Conservation (phyloP, 2,329 filamentous ascomycete species). For the Arthrobotrys musiformis region DNA sequence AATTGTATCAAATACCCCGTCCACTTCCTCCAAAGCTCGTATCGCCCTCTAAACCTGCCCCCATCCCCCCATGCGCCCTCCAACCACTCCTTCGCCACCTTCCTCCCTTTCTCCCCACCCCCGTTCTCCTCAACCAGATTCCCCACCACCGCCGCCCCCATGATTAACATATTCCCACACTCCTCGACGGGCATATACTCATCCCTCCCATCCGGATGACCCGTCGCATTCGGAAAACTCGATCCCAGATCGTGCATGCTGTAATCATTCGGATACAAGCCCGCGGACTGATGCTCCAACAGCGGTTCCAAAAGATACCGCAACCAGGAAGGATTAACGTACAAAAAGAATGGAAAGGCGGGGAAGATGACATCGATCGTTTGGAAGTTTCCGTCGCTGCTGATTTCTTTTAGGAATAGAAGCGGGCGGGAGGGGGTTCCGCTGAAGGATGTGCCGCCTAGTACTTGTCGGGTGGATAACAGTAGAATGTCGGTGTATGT, state of each 20-base stretch:
- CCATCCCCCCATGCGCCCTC: slow-evolving; percentile 71
- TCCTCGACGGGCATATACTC: slow-evolving; percentile 82
- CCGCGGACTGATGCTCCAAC: slow-evolving; percentile 82
- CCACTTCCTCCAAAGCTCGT: slow-evolving; percentile 79
- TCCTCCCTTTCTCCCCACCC: slow-evolving; percentile 49
- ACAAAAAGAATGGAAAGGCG: slow-evolving; percentile 85
- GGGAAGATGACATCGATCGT: slow-evolving; percentile 91
- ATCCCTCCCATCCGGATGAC: slow-evolving; percentile 75
- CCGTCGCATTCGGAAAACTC: slow-evolving; percentile 80
- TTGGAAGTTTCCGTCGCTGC: slow-evolving; percentile 84
- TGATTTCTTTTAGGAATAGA: slow-evolving; percentile 86
- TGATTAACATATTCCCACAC: slow-evolving; percentile 84
- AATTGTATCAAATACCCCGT: slow-evolving; percentile 80
- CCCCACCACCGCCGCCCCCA: slow-evolving; percentile 72
- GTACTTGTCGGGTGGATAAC: slow-evolving; percentile 80
- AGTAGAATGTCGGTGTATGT: slow-evolving; percentile 82
- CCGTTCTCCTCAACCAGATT: slow-evolving; percentile 42
- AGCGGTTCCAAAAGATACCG: slow-evolving; percentile 82
- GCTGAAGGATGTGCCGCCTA: slow-evolving; percentile 80
- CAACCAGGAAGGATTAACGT: slow-evolving; percentile 83
- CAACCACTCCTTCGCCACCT: slow-evolving; percentile 64
- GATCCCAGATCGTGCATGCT: slow-evolving; percentile 80
- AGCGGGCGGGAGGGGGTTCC: slow-evolving; percentile 77
- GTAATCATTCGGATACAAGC: slow-evolving; percentile 80
- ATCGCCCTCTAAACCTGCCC: slow-evolving; percentile 70